These are phyloP conservation scores for Effrenium voratum DNA, from an alignment of 73 alveolate species.

Conservation along the genomic window DNA sequence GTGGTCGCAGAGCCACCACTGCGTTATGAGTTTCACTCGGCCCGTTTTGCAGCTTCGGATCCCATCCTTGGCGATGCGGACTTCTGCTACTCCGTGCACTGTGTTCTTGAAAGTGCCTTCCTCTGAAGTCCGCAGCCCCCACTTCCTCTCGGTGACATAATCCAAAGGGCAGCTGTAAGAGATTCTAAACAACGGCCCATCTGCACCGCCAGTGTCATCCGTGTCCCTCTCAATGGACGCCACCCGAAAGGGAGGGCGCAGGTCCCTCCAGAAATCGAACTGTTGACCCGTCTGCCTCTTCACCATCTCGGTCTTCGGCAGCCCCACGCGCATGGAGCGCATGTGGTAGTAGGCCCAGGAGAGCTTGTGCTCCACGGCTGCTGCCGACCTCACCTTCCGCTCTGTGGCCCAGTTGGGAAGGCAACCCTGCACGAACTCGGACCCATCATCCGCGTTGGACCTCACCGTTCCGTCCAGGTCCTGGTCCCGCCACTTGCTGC, in stretches of 20 bases:
- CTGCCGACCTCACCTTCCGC: slow-evolving; percentile 19
- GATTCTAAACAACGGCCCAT: slow-evolving; percentile 48
- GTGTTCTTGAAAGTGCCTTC: slow-evolving; percentile 66
- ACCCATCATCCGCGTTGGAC: slow-evolving; percentile 50
- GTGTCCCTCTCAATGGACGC: slow-evolving; percentile 55
- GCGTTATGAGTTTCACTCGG: no score
- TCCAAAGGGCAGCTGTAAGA: slow-evolving; percentile 80
- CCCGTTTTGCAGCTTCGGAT: no score
- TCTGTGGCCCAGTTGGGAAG: slow-evolving; percentile 80
- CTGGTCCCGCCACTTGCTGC: slow-evolving; percentile 72
- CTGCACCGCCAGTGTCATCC: slow-evolving; percentile 60
- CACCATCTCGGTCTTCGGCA: slow-evolving; percentile 17
- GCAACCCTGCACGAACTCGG: slow-evolving; percentile 73
- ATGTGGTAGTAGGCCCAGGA: slow-evolving; percentile 84
- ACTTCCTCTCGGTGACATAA: slow-evolving; percentile 83
- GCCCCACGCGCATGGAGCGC: slow-evolving; percentile 59
- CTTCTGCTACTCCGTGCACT: slow-evolving; percentile 64
- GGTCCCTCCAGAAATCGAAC: slow-evolving; percentile 83
- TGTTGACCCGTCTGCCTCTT: slow-evolving; percentile 41
- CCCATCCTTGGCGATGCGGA: slow-evolving; percentile 80
- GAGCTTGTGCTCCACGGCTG: slow-evolving; percentile 85
- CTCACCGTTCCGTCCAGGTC: slow-evolving; percentile 28
- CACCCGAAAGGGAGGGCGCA: slow-evolving; percentile 77
- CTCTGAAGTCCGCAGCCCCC: slow-evolving; percentile 70
- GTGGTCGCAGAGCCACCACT: no score